phyloP scores from a whole-genome alignment of 2,329 filamentous ascomycete genomes.

The Colletotrichum sojae region DNA sequence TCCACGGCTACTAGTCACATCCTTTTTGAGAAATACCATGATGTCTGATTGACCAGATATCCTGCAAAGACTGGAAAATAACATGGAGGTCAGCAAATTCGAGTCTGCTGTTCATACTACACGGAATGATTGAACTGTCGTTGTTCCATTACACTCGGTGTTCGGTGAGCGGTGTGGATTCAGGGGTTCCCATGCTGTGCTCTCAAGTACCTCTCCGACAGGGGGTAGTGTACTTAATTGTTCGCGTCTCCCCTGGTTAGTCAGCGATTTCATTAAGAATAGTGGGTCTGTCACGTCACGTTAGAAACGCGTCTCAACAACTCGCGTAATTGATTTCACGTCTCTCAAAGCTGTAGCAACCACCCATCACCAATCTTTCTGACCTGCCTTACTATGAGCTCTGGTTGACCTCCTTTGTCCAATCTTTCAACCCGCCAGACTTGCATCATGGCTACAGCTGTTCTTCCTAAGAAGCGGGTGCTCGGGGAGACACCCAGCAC shows the following conservation, averaged over 20 bases:
- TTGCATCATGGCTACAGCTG: constrained; percentile 61
- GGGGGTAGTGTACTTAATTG: neutral
- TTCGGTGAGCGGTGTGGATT: no score
- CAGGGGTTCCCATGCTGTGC: no score
- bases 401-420: constrained; percentile 21
- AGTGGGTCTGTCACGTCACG: constrained; percentile 57
- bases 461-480: constrained; percentile 80
- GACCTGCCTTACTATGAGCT: constrained; percentile 20
- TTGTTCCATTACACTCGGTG: no score
- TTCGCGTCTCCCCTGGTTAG: constrained; percentile 14
- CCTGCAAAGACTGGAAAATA: no score
- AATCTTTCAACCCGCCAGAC: constrained; percentile 7
- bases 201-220: no score
- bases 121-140: no score
- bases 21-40: no score
- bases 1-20: no score
- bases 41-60: no score
- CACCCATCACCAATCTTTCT: constrained; percentile 27
- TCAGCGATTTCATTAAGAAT: constrained; percentile 42
- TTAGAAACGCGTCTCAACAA: constrained; percentile 49
- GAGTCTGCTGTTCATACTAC: no score
- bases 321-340: constrained; percentile 29
- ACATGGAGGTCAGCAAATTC: no score
- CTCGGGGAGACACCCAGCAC: constrained; percentile 77
- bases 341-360: constrained; percentile 33